Evolutionary conservation across 179 eudicot genomes (phyloP), one percentile per base, ranked within the genome.

Genomic region (Heliamphora pulchella): DNA sequence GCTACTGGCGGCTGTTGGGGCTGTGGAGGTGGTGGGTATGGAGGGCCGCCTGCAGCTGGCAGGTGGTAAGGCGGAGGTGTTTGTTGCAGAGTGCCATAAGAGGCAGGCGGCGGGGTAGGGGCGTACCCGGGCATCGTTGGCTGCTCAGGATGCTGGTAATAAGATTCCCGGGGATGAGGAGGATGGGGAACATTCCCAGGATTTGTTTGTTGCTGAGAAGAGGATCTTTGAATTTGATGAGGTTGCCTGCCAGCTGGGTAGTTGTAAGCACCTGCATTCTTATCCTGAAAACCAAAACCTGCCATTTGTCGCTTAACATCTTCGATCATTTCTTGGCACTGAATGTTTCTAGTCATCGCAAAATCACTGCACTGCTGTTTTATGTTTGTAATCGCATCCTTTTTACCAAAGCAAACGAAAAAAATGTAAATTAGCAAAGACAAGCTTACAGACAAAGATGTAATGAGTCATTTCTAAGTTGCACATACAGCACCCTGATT

Each of bases 331-430:
- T 96, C 99, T 43, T 91, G 91, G 88, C 99, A 94, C 77, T 96
- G 98, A 53, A 96, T 94, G 78, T 87, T 92, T 88, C 98, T 82
- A 7, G 99, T 96, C 98, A 96, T 96, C 78, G 89, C 89, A 77
- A 91, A 96, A 84, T 96, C 99, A 81, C 92, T 92, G 87, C 93
- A 94, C 81, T 94, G 99, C 74, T 96, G 99, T 83, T 96, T 96
- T 74, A 94, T 87, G 70, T 87, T 92, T 80, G 92, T 91, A 64
- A 96, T 94, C 68, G 99, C 97, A 74, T 96, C 99, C 98, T 96
- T 91, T 87, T 84, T 20, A 65, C 83, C 78, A 80, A 2, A 68
- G 43, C 53, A 81, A 70, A 65, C 6, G 55, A 65, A 71, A 7
- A 48, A 3, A 55, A 22, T 15, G n/a, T 11, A 74, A 5, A 73